Conservation (phyloP, 805 yeast species). For the Candida xyloterini region DNA sequence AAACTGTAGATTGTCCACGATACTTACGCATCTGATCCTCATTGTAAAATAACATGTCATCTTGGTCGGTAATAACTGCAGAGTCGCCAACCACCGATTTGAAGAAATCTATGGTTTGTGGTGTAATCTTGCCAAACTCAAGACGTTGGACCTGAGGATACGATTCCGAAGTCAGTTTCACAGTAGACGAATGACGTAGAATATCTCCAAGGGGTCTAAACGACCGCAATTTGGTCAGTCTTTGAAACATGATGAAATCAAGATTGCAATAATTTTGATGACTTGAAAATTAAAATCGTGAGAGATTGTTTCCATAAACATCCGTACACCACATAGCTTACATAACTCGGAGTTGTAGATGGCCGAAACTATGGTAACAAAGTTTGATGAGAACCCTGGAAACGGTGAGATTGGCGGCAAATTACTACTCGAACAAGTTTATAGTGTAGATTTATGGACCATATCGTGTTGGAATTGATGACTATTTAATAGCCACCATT, state of each 20-base stretch:
- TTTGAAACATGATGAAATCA: conserved; percentile 1
- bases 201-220: background rate
- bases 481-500: conserved; percentile 1
- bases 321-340: background rate
- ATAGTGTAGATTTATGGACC: background rate
- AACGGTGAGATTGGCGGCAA: background rate
- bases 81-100: conserved; percentile 52
- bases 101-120: conserved; percentile 61
- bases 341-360: conserved; percentile 3
- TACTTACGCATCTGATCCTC: conserved; percentile 96
- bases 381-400: background rate
- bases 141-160: conserved; percentile 59
- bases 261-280: background rate
- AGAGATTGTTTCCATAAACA: no score
- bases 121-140: conserved; percentile 49
- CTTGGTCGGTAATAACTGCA: conserved; percentile 50
- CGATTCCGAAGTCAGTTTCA: conserved; percentile 60
- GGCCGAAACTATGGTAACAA: background rate
- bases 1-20: conserved; percentile 78
- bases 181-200: conserved; percentile 12
- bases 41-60: conserved; percentile 69
- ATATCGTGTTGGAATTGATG: background rate
- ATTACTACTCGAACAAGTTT: background rate
- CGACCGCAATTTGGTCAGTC: background rate
- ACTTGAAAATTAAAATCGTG: background rate